phyloP scores from a whole-genome alignment of 305 asterid species.

The Fraxinus greggii region DNA sequence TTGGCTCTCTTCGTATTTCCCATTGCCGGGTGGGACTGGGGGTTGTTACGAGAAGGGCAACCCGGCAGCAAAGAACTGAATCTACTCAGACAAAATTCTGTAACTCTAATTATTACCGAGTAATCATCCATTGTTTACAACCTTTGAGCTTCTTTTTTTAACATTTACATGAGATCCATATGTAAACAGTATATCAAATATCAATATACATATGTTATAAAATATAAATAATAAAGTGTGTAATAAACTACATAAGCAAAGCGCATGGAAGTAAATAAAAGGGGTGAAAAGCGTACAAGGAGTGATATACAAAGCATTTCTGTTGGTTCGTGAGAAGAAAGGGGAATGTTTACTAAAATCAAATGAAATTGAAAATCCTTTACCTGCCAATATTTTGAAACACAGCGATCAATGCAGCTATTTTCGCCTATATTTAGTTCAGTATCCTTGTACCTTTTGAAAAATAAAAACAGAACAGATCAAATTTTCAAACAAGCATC shows the following conservation, averaged over 20 bases:
- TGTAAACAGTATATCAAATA: background rate
- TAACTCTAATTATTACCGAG: background rate
- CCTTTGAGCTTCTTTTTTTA: background rate
- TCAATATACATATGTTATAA: background rate
- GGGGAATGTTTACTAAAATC: background rate
- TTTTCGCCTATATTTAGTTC: slow-evolving; percentile 48
- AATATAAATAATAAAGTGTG: background rate
- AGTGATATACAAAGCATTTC: background rate
- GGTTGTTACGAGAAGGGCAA: background rate
- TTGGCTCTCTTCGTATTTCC: background rate
- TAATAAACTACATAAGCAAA: background rate
- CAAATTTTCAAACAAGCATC: background rate
- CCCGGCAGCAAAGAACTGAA: background rate
- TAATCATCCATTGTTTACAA: background rate
- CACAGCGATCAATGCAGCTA: slow-evolving; percentile 54
- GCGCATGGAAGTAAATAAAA: background rate
- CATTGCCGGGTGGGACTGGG: background rate
- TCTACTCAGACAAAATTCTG: background rate
- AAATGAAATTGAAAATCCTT: background rate
- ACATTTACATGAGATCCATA: background rate
- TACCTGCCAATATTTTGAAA: slow-evolving; percentile 54
- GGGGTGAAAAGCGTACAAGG: background rate
- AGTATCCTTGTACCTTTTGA: slow-evolving; percentile 35
- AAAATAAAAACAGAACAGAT: background rate
- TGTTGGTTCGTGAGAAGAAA: background rate